Base-by-base conservation (phyloP, 441 rosid species). In the Isatis lusitanica region DNA sequence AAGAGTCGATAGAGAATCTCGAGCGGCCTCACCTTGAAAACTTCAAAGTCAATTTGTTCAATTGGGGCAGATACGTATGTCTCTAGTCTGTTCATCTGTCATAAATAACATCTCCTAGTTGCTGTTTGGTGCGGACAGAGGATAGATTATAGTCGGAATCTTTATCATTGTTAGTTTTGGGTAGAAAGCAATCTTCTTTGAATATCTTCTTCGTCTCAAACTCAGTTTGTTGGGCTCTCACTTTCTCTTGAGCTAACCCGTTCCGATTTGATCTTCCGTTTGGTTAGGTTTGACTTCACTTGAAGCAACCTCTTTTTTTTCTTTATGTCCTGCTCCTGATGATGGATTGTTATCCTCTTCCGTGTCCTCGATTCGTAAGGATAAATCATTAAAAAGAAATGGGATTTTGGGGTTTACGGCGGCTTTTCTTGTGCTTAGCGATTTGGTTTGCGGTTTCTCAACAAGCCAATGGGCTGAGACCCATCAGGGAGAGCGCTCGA, bases 151-250 rank as follows among this genome's bases (percentile, higher is more conserved):
- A 1, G 28, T 26, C 28, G 28, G 28, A 24, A 38, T 48, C 52
- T 44, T 4, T 3, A 0, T 11, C 1, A 1, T 39, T 11, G 7
- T 46, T 28, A 2, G 10, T 9, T 68, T 30, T 57, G 44, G 44
- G 44, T 43, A 31, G 47, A 42, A 73, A 55, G 26, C 39, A 42
- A 63, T 9, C 61, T 21, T 21, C 24, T 21, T 21, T 21, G 24
- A 21, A 21, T 21, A 21, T 21, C 24, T 21, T 31, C 35, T 75
- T 18, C 62, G 31, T 69, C 28, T 62, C 42, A 31, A 58, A 51
- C 13, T 33, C 62, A 73, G 83, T 83, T 83, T 75, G 97, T 86
- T 91, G 91, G 82, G 83, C 92, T 89, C 88, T 93, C 98, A 30
- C 76, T 88, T 86, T 91, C 92, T 60, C 59, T 76, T 47, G 75